Base-by-base conservation (phyloP, 805 yeast species). In the Yamadazyma tumulicola region DNA sequence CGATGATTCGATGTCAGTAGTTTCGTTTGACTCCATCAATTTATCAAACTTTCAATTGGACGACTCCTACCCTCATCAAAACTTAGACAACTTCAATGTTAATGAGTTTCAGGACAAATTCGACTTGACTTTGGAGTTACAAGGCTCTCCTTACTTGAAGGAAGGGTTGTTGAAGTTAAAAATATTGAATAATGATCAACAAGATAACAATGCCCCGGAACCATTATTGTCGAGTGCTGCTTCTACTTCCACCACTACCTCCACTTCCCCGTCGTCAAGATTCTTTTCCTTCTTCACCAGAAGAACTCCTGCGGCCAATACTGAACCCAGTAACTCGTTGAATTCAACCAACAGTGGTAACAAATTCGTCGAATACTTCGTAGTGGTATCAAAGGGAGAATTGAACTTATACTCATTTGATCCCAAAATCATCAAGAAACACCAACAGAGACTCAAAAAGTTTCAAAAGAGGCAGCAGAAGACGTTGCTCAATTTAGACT, bases 111-210 rank as follows among this genome's bases (percentile, higher is more conserved):
- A 67, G 44, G 74, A 64, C 43, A 69, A 69, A 20, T 71, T 68
- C 38, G 87, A 81, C 54, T 67, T 74, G 43, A 74, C 74, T 24
- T 61, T 81, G 38, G 88, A 80, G 48, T 62, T 77, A 29, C 70
- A 71, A 34, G 91, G 91, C 1, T 78, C 89, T 1, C 91, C 93
- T 1, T 83, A 85, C 77, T 69, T 79, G 37, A 80, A 83, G 51
- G 91, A 83, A 57, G 91, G 93, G 1, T 49, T 83, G 23, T 62
- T 79, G 45, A 66, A 72, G 42, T 55, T 64, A 47, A 59, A 55
- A 38, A 55, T 64, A 18, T 43, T 54, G 35, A 56, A 64, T 41
- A 57, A 65, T 48, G 70, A 63, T 45, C 55, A 53, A 46, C 56
- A 56, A 16, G 71, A 66, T 45, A 47, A 47, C 32, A 41, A 39